Percentiles rank a stretch among this genome's conserved stretches.
Evolutionary conservation across 2,329 filamentous ascomycete species (phyloP).

Genomic region (Cladosporium sp.): DNA sequence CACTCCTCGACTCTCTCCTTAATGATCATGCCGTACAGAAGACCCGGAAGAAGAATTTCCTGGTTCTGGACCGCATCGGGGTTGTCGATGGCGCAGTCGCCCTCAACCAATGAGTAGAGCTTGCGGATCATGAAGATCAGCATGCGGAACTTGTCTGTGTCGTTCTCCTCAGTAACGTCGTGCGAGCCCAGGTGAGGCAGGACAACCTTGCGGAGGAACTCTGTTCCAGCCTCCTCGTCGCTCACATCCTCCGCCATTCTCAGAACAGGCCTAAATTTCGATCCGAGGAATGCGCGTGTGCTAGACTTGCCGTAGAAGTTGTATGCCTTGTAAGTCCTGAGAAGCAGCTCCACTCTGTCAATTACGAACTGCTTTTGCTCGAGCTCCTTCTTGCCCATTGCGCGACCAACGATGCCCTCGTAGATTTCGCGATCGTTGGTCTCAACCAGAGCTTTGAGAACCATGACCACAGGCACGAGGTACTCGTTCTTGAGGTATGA

Average conservation of each 20-base stretch:
- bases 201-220: constrained; percentile 86
- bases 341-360: constrained; percentile 84
- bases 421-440: constrained; percentile 97
- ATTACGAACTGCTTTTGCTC: constrained; percentile 86
- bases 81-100: constrained; percentile 90
- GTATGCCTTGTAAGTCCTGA: constrained; percentile 92
- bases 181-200: constrained; percentile 86
- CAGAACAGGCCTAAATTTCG: constrained; percentile 86
- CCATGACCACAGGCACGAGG: constrained; percentile 93
- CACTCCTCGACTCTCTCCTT: constrained; percentile 94
- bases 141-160: constrained; percentile 90
- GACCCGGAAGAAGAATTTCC: constrained; percentile 87
- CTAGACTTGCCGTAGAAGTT: constrained; percentile 75
- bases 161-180: constrained; percentile 76
- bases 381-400: constrained; percentile 65
- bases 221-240: constrained; percentile 83
- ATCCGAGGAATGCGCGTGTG: constrained; percentile 80
- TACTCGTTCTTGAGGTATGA: constrained; percentile 98
- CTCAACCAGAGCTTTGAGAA: constrained; percentile 88
- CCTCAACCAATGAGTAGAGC: constrained; percentile 85
- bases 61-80: constrained; percentile 96
- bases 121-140: constrained; percentile 95
- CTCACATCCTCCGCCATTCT: constrained; percentile 78
- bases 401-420: constrained; percentile 79
- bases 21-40: constrained; percentile 89